Conservation (phyloP, 345 rosid genomes). For the Dipteronia dyeriana region DNA sequence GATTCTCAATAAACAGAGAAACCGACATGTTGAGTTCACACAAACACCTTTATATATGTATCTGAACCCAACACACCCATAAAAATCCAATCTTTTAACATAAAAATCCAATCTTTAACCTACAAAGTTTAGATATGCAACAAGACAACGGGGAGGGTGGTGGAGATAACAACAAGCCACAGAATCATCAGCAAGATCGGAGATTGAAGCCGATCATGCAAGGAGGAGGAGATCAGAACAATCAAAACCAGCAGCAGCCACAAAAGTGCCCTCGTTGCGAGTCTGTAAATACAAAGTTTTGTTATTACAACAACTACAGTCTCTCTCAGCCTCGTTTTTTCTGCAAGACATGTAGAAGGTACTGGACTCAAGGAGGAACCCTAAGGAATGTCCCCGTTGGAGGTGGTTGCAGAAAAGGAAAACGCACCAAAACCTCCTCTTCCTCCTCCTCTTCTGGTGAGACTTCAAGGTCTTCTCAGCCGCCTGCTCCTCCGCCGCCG, state of each 20-base stretch:
- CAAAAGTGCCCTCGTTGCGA: conserved; percentile 71
- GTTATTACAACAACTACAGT: conserved; percentile 75
- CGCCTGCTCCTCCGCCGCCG: neutral
- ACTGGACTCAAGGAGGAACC: conserved; percentile 80
- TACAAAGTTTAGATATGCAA: conserved; percentile 19
- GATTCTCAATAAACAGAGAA: neutral
- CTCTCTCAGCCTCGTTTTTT: conserved; percentile 71
- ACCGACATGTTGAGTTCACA: conserved; percentile 26
- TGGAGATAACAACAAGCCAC: conserved; percentile 27
- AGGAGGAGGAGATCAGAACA: conserved; percentile 16
- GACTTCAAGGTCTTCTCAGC: conserved; percentile 27
- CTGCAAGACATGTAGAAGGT: conserved; percentile 68
- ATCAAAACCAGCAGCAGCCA: conserved; percentile 25
- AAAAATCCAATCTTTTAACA: neutral
- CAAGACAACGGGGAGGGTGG: conserved; percentile 25
- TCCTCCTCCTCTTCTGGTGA: conserved; percentile 28
- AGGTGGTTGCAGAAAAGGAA: conserved; percentile 64
- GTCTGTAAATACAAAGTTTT: conserved; percentile 64
- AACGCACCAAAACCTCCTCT: conserved; percentile 42
- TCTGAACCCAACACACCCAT: conserved; percentile 12
- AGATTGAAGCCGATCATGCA: conserved; percentile 28
- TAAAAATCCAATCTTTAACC: neutral
- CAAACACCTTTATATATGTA: conserved; percentile 4
- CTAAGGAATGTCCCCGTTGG: conserved; percentile 70
- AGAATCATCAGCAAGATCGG: conserved; percentile 34